Evolutionary conservation across 805 yeast genomes (phyloP).

Genomic region (Myxozyma lipomycoides): DNA sequence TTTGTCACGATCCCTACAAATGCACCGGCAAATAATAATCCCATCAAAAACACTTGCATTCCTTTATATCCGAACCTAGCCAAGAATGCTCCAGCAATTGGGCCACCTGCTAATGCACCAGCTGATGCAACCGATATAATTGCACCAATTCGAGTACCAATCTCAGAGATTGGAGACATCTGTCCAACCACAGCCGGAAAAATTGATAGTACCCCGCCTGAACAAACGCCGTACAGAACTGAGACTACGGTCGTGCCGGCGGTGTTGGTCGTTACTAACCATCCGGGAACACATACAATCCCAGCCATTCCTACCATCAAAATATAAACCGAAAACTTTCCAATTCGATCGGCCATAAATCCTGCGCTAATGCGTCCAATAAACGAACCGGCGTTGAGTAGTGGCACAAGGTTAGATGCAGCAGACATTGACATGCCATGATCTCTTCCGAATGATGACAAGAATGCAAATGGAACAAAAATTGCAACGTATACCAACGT

Average conservation of each 20-base stretch:
- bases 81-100: conserved; percentile 12
- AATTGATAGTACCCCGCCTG: conserved; percentile 37
- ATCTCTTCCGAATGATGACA: conserved; percentile 32
- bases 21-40: conserved; percentile 13
- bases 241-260: conserved; percentile 33
- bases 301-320: conserved; percentile 33
- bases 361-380: conserved; percentile 52
- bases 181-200: conserved; percentile 35
- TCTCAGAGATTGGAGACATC: conserved; percentile 30
- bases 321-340: conserved; percentile 41
- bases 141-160: conserved; percentile 53
- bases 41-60: conserved; percentile 26
- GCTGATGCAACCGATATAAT: conserved; percentile 51
- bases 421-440: conserved; percentile 26
- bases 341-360: conserved; percentile 44
- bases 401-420: conserved; percentile 35
- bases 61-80: conserved; percentile 10
- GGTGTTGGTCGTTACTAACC: conserved; percentile 8
- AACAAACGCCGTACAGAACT: conserved; percentile 35
- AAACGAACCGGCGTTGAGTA: conserved; percentile 39
- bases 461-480: conserved; percentile 37
- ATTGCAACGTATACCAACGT: conserved; percentile 33
- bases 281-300: conserved; percentile 33
- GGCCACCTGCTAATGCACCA: conserved; percentile 34
- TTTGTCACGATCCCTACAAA: conserved; percentile 5